phyloP scores from a whole-genome alignment of 805 yeast genomes.

The Blastobotrys peoriensis region DNA sequence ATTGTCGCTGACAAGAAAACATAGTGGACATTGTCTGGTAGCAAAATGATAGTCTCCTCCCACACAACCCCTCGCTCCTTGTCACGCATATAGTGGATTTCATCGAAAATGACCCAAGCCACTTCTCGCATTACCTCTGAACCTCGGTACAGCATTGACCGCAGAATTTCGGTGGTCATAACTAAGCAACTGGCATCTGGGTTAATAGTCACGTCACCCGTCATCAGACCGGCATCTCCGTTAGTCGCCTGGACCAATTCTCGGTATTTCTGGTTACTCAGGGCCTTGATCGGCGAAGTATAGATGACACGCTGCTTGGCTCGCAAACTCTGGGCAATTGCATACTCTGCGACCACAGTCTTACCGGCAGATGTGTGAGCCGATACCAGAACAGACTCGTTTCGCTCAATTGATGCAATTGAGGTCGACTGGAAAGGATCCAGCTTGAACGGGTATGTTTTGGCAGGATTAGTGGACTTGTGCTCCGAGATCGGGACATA shows the following conservation, averaged over 20 bases:
- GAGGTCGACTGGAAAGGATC: constrained; percentile 99
- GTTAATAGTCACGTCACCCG: constrained; percentile 97
- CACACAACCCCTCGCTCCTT: constrained; percentile 98
- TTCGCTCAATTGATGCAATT: constrained; percentile 89
- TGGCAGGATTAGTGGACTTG: constrained; percentile 68
- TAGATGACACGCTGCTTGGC: constrained; percentile 91
- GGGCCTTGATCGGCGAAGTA: constrained; percentile 92
- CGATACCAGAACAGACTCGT: constrained; percentile 90
- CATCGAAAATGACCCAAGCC: constrained; percentile 98
- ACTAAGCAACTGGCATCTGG: constrained; percentile 98
- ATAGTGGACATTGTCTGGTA: constrained; percentile 94
- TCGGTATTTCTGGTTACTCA: constrained; percentile 90
- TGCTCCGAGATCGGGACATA: constrained; percentile 87
- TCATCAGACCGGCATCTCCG: constrained; percentile 96
- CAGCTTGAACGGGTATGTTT: constrained; percentile 84
- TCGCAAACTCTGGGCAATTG: constrained; percentile 89
- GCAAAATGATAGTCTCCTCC: constrained; percentile 95
- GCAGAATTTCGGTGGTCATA: constrained; percentile 96
- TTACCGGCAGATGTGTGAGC: constrained; percentile 98
- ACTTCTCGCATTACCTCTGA: constrained; percentile 98
- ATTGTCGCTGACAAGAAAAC: constrained; percentile 94
- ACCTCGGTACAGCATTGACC: constrained; percentile 96
- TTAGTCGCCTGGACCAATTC: constrained; percentile 80
- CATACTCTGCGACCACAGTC: constrained; percentile 95
- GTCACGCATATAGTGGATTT: constrained; percentile 98